These are phyloP conservation scores for Penicillium robsamsonii DNA, from an alignment of 495 filamentous ascomycete species.

Conservation along the genomic window DNA sequence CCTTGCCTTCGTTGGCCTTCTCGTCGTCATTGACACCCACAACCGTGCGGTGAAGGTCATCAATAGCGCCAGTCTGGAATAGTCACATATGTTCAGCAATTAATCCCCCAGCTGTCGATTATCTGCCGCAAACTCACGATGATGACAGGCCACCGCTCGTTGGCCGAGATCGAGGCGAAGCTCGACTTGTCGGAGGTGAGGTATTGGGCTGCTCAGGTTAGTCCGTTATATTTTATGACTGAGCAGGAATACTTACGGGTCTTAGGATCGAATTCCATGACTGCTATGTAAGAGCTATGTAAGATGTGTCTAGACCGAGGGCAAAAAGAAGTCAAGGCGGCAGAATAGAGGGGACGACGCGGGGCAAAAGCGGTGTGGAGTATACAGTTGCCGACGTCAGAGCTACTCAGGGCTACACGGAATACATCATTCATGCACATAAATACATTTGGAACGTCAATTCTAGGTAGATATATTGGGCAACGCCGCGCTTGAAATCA, in stretches of 20 bases:
- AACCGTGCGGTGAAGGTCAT: slow-evolving; percentile 82
- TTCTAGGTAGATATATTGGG: slow-evolving; percentile 22
- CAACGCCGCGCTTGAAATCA: slow-evolving; percentile 27
- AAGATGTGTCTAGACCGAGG: not conserved
- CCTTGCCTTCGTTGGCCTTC: slow-evolving; percentile 77
- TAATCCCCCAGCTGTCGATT: not conserved
- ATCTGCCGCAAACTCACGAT: slow-evolving; percentile 53
- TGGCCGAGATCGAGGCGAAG: slow-evolving; percentile 79
- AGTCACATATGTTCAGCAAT: slow-evolving; percentile 18
- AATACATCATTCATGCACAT: slow-evolving; percentile 9
- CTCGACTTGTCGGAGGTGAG: slow-evolving; percentile 77
- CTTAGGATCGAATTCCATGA: slow-evolving; percentile 63
- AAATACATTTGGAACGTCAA: slow-evolving; percentile 10
- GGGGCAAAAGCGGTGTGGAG: slow-evolving; percentile 8
- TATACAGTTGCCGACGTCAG: slow-evolving; percentile 9
- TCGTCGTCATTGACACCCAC: slow-evolving; percentile 49
- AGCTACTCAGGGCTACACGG: slow-evolving; percentile 3
- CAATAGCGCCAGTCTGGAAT: slow-evolving; percentile 83
- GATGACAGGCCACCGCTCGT: slow-evolving; percentile 90
- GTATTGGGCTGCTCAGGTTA: slow-evolving; percentile 62
- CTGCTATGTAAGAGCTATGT: slow-evolving; percentile 7
- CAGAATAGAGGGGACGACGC: slow-evolving; percentile 13
- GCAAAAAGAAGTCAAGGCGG: slow-evolving; percentile 4
- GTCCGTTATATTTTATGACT: slow-evolving; percentile 1
- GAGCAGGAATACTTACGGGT: slow-evolving; percentile 47